Base-by-base conservation (phyloP, 768 basidiomycete species). In the Cystoderma amianthinum region DNA sequence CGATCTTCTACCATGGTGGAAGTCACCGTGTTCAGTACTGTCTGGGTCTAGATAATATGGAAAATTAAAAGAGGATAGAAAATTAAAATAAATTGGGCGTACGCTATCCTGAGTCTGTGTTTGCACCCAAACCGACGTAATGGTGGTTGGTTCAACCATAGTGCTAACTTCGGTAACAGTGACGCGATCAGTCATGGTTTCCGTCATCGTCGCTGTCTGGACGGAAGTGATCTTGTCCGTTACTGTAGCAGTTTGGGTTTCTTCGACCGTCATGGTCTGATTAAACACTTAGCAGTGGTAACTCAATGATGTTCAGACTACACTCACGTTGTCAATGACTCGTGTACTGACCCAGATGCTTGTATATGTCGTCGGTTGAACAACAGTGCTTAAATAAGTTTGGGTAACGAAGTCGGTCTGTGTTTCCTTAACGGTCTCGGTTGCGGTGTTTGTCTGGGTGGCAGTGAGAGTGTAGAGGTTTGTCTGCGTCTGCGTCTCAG, bases 81-180 rank as follows among this genome's bases (percentile, higher is more conserved):
- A 37, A 36, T 11, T 4, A 42, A 5, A 33, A 28, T 25, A 47
- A 32, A 49, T 32, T 24, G 30, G 38, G 59, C 71, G 46, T 45
- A 78, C 77, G 42, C 73, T 71, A 61, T 83, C 78, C 48, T 68
- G 69, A 46, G 76, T 68, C 54, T 69, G 46, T 5, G 81, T 83
- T 53, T 71, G 66, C 28, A 79, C 67, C 54, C 66, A 77, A 39
- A 72, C 67, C 38, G 69, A 72, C 38, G 68, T 61, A 56, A 69
- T 62, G 9, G 82, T 85, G 6, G 80, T 82, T 20, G 81, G 81
- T 56, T 74, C 50, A 17, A 75, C 60, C 32, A 66, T 49, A 22
- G 78, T 80, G 59, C 65, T 72, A 42, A 70, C 49, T 37, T 72
- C 61, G 38, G 76, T 76, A 57, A 76, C 65, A 25, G 77, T 80